A percentile compares a stretch with the other conserved stretches of the same genome.
These are phyloP conservation scores for Aspergillus incahuasiensis DNA, from an alignment of 495 filamentous ascomycete genomes.

Conservation along the genomic window DNA sequence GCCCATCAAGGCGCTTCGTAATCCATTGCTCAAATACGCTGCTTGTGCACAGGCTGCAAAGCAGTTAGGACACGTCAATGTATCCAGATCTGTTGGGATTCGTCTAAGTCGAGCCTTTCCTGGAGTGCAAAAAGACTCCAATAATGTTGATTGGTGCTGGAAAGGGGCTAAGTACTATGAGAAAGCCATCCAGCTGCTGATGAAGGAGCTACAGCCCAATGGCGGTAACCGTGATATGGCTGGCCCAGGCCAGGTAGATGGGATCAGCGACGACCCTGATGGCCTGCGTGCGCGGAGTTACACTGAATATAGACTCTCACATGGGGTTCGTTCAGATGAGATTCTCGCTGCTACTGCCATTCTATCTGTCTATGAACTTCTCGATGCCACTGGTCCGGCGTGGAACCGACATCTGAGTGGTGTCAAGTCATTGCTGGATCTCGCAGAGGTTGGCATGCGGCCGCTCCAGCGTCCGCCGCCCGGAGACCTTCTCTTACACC, in stretches of 20 bases:
- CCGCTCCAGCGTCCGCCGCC: constrained; percentile 44
- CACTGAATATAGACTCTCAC: constrained; percentile 36
- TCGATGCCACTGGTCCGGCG: constrained; percentile 55
- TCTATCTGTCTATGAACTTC: constrained; percentile 60
- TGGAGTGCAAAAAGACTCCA: constrained; percentile 46
- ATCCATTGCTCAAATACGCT: constrained; percentile 55
- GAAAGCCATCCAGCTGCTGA: constrained; percentile 56
- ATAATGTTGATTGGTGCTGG: constrained; percentile 50
- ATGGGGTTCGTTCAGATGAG: constrained; percentile 52
- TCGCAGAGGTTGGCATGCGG: constrained; percentile 62
- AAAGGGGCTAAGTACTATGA: constrained; percentile 60
- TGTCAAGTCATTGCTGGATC: constrained; percentile 57
- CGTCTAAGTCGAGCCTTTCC: constrained; percentile 47
- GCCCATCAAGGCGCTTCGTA: constrained; percentile 51
- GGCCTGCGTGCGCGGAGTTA: constrained; percentile 37
- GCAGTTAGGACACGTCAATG: constrained; percentile 52
- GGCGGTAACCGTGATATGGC: constrained; percentile 34
- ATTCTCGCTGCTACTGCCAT: constrained; percentile 59
- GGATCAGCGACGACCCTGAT: constrained; percentile 29
- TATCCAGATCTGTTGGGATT: constrained; percentile 45
- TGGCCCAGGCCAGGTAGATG: constrained; percentile 36
- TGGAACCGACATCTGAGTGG: constrained; percentile 63
- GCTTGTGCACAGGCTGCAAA: constrained; percentile 60
- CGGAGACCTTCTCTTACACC: constrained; percentile 26
- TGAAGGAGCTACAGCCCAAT: constrained; percentile 52